These are phyloP conservation scores for Carallia brachiata DNA, from an alignment of 345 rosid genomes.

Conservation along the genomic window DNA sequence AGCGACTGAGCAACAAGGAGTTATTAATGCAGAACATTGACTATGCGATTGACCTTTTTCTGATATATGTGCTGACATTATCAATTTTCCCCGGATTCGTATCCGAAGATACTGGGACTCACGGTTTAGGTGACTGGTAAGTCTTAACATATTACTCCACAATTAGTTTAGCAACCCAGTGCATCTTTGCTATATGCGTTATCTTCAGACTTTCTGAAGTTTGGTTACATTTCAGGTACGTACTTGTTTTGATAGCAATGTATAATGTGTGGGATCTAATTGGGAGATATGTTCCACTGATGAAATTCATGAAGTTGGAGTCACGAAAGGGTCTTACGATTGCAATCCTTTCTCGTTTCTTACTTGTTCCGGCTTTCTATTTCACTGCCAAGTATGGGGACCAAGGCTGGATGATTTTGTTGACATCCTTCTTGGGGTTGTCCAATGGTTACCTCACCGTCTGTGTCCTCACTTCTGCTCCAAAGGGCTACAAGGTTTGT, in stretches of 20 bases:
- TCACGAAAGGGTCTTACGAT: slow-evolving; percentile 54
- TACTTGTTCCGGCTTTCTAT: slow-evolving; percentile 71
- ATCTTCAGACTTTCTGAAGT: neutral
- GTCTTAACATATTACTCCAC: slow-evolving; percentile 6
- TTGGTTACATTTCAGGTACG: slow-evolving; percentile 49
- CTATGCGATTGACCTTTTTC: slow-evolving; percentile 53
- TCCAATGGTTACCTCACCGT: slow-evolving; percentile 74
- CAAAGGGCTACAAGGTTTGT: slow-evolving; percentile 76
- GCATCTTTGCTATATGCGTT: neutral
- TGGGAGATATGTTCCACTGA: slow-evolving; percentile 57
- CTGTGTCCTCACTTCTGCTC: slow-evolving; percentile 71
- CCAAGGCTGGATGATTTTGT: slow-evolving; percentile 86
- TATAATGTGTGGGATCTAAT: slow-evolving; percentile 64
- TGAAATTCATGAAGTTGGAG: slow-evolving; percentile 44
- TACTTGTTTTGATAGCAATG: slow-evolving; percentile 68
- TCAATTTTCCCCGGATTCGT: slow-evolving; percentile 89
- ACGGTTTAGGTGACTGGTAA: slow-evolving; percentile 67
- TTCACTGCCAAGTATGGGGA: slow-evolving; percentile 70
- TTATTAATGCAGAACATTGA: slow-evolving; percentile 54
- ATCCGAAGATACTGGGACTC: slow-evolving; percentile 77
- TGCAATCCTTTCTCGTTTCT: slow-evolving; percentile 45
- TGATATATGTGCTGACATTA: slow-evolving; percentile 58
- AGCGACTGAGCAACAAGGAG: slow-evolving; percentile 51
- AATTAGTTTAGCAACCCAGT: neutral
- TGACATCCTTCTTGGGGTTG: slow-evolving; percentile 71